These are phyloP conservation scores for Hypoxylon subgilvum DNA, from an alignment of 495 filamentous ascomycete species.

Conservation along the genomic window DNA sequence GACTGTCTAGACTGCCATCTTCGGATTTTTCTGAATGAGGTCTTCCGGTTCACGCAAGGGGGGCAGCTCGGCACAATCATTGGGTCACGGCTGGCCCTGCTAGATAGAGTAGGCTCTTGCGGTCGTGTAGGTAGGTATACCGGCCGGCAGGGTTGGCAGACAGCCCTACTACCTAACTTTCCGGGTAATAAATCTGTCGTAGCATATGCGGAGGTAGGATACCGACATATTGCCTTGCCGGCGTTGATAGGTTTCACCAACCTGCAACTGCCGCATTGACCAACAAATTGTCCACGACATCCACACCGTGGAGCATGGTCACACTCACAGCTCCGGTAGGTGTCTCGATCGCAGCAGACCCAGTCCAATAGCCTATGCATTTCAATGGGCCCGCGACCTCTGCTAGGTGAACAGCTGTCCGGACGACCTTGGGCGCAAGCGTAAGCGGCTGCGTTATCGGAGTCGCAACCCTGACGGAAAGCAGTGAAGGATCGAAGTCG, in stretches of 20 bases:
- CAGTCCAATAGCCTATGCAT: conserved; percentile 25
- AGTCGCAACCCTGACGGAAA: conserved; percentile 27
- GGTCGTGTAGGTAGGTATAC: conserved; percentile 2
- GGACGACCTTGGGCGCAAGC: conserved; percentile 38
- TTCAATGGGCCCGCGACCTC: conserved; percentile 13
- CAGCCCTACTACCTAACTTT: conserved; percentile 8
- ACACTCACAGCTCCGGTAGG: conserved; percentile 33
- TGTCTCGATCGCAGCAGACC: conserved; percentile 16
- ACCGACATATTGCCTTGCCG: conserved; percentile 1
- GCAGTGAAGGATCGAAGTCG: conserved; percentile 9
- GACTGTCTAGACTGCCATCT: conserved; percentile 7
- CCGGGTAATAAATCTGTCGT: neutral
- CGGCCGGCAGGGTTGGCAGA: conserved; percentile 4
- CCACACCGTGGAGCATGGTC: conserved; percentile 18
- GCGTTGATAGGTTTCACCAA: conserved; percentile 24
- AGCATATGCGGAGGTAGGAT: neutral
- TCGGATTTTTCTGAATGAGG: neutral
- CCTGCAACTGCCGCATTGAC: conserved; percentile 35
- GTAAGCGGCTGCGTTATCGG: conserved; percentile 41
- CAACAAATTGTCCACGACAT: conserved; percentile 34
- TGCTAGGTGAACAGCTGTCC: conserved; percentile 13
- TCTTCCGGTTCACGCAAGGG: neutral
- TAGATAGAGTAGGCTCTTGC: conserved; percentile 9
- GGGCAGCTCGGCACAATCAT: conserved; percentile 3
- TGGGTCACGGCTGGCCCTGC: conserved; percentile 26